phyloP scores from a whole-genome alignment of 179 eudicot species.

The Corrigiola litoralis region DNA sequence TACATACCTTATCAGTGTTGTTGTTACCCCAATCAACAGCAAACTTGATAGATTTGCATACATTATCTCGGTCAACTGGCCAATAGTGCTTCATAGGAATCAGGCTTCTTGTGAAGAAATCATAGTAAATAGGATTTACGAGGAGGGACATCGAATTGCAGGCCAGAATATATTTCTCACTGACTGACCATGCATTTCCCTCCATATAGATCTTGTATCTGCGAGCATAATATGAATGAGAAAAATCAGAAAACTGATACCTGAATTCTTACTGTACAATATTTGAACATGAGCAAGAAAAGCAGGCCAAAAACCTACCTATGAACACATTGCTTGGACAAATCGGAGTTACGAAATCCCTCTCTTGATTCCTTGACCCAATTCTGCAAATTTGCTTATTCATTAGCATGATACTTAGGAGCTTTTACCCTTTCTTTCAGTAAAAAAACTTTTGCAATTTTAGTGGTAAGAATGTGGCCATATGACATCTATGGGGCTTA shows the following conservation, averaged over 20 bases:
- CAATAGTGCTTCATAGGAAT: slow-evolving; percentile 52
- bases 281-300: neutral
- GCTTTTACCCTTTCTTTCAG: too few relatives aligned
- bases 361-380: slow-evolving; percentile 32
- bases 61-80: slow-evolving; percentile 34
- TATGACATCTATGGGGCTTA: too few relatives aligned
- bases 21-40: slow-evolving; percentile 63
- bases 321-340: slow-evolving; percentile 41
- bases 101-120: slow-evolving; percentile 55
- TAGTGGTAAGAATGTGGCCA: too few relatives aligned
- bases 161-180: slow-evolving; percentile 59
- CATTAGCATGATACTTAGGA: neutral
- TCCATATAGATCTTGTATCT: slow-evolving; percentile 43
- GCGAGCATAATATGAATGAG: neutral
- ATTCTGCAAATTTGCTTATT: slow-evolving; percentile 24
- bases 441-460: too few relatives aligned
- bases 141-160: slow-evolving; percentile 53
- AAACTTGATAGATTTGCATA: slow-evolving; percentile 49
- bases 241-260: neutral
- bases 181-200: slow-evolving; percentile 63
- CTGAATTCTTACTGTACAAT: neutral
- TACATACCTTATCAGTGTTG: slow-evolving; percentile 28
- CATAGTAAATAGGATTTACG: slow-evolving; percentile 37
- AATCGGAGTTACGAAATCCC: slow-evolving; percentile 37
- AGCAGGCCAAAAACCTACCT: slow-evolving; percentile 6